These are phyloP conservation scores for Odontarrhena argentea DNA, from an alignment of 345 rosid species.

Conservation along the genomic window DNA sequence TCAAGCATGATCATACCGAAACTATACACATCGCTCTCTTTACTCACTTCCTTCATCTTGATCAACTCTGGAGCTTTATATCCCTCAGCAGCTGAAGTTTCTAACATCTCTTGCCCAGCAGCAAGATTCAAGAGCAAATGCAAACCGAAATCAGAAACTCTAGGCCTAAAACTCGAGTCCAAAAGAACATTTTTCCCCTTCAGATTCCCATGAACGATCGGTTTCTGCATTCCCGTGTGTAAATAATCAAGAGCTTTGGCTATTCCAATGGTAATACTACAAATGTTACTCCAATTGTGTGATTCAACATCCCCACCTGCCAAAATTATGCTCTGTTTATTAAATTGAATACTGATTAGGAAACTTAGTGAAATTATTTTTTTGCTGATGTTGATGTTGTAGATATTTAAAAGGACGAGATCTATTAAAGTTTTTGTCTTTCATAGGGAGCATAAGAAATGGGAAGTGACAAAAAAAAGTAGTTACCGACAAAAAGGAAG, in stretches of 20 bases:
- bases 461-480: slow-evolving; percentile 35
- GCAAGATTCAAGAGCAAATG: slow-evolving; percentile 67
- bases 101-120: slow-evolving; percentile 74
- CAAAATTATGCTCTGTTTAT: slow-evolving; percentile 14
- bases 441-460: slow-evolving; percentile 20
- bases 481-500: slow-evolving; percentile 38
- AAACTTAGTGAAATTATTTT: not conserved
- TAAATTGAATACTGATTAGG: not conserved
- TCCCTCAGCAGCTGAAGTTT: slow-evolving; percentile 68
- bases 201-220: slow-evolving; percentile 74
- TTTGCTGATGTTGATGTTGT: slow-evolving; percentile 21
- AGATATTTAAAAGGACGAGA: slow-evolving; percentile 16
- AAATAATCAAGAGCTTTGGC: slow-evolving; percentile 79
- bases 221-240: slow-evolving; percentile 62
- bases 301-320: slow-evolving; percentile 65
- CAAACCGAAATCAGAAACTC: slow-evolving; percentile 68
- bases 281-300: slow-evolving; percentile 58
- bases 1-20: slow-evolving; percentile 78
- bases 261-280: slow-evolving; percentile 59
- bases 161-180: slow-evolving; percentile 55
- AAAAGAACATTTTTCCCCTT: slow-evolving; percentile 76
- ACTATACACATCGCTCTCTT: slow-evolving; percentile 71
- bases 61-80: slow-evolving; percentile 92
- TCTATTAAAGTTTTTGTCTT: slow-evolving; percentile 35
- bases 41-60: slow-evolving; percentile 74